Base-by-base conservation (phyloP, 495 filamentous ascomycete genomes). In the Aspergillus sclerotiicarbonarius region DNA sequence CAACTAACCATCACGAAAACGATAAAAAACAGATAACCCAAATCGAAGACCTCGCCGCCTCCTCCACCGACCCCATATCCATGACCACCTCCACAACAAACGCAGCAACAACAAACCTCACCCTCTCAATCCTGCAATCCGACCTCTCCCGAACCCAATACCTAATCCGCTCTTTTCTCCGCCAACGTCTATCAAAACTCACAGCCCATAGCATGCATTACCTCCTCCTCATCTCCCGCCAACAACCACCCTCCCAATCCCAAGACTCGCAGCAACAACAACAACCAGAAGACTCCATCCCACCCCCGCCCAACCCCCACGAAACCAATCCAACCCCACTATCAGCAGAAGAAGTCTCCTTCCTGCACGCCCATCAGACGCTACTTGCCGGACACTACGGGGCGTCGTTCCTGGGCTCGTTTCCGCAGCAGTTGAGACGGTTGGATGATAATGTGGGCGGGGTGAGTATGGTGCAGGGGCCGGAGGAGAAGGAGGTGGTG, bases 61-160 rank as follows among this genome's bases (percentile, higher is more conserved):
- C 75, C 16, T 76, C 74, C 56, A 61, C 70, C 57, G 74, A 72
- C 60, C 70, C 72, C 29, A 69, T 80, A 32, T 69, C 76, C 66
- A 69, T 71, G 19, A 37, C 61, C 37, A 61, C 45, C 48, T 62
- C 54, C 37, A 72, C 72, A 62, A 78, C 69, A 20, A 88, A 84
- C 57, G 83, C 87, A 65, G 87, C 91, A 10, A 92, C 87, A 64
- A 85, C 90, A 55, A 96, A 95, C 71, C 95, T 98, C 69, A 84
- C 82, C 60, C 87, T 98, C 62, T 95, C 97, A 47, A 87, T 98
- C 60, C 85, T 97, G 55, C 94, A 98, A 78, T 98, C 95, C 25
- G 94, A 98, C 78, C 85, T 98, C 50, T 90, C 96, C 71, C 80
- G 94, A 39, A 93, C 88, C 71, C 96, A 96, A 77, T 98, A 88